Percentiles rank a stretch among this genome's conserved stretches.
phyloP scores from a whole-genome alignment of 129 eudicot species.

The Flaveria bidentis region DNA sequence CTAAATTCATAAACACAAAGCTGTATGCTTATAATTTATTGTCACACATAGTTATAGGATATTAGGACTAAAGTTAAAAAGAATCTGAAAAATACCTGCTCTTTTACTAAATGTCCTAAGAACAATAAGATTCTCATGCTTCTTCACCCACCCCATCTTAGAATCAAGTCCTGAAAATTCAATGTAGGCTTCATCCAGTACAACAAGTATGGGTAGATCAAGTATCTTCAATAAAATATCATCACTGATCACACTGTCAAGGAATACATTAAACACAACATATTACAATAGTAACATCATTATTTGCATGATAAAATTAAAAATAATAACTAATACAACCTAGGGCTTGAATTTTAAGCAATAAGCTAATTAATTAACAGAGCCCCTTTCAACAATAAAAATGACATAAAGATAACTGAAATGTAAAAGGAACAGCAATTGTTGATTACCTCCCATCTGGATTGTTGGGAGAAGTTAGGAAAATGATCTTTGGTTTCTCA shows the following conservation, averaged over 20 bases:
- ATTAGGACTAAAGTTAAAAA: background rate
- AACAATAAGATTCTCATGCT: constrained; percentile 85
- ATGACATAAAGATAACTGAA: background rate
- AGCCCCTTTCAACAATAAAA: constrained; percentile 1
- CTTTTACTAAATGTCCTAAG: constrained; percentile 95
- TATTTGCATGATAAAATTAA: background rate
- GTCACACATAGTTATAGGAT: background rate
- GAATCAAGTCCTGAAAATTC: constrained; percentile 88
- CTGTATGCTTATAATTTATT: background rate
- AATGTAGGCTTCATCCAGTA: constrained; percentile 97
- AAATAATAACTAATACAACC: background rate
- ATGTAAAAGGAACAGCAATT: background rate
- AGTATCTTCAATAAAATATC: constrained; percentile 78
- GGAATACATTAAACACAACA: background rate
- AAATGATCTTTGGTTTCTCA: constrained; percentile 94
- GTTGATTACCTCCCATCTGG: constrained; percentile 90
- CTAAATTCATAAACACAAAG: constrained; percentile 18
- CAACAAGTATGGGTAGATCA: constrained; percentile 80
- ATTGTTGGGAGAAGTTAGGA: constrained; percentile 93
- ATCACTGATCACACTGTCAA: constrained; percentile 84
- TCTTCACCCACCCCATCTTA: constrained; percentile 93
- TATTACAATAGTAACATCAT: constrained; percentile 21
- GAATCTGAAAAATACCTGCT: constrained; percentile 62
- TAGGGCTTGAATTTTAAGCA: background rate
- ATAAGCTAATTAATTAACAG: background rate